Percentiles rank a stretch among this genome's conserved stretches.
These are phyloP conservation scores for Conringia planisiliqua DNA, from an alignment of 345 rosid species.

Conservation along the genomic window DNA sequence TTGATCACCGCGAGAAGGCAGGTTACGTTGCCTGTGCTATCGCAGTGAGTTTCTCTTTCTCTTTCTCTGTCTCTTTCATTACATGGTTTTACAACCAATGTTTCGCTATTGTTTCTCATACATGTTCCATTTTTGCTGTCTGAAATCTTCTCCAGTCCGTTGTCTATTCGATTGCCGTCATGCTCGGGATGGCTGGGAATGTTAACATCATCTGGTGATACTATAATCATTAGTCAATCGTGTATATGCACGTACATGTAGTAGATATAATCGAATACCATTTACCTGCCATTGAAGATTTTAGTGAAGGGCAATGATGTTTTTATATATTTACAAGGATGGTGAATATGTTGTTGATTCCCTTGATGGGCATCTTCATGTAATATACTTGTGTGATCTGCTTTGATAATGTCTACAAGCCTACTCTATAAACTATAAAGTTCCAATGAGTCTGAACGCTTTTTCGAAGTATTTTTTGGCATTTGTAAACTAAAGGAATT, in stretches of 20 bases:
- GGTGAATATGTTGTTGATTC: slow-evolving; percentile 13
- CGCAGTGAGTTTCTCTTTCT: slow-evolving; percentile 49
- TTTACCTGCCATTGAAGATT: not conserved
- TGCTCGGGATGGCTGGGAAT: slow-evolving; percentile 54
- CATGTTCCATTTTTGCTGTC: not conserved
- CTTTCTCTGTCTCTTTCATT: no score
- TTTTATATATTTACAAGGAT: no score
- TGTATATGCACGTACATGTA: not conserved
- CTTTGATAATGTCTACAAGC: not conserved
- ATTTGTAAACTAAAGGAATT: not conserved
- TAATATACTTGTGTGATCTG: not conserved
- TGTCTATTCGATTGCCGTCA: slow-evolving; percentile 55
- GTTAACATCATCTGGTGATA: slow-evolving; percentile 44
- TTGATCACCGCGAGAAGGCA: slow-evolving; percentile 78
- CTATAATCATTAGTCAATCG: no score
- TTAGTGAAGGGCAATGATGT: no score
- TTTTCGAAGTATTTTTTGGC: not conserved
- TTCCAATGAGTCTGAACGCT: not conserved
- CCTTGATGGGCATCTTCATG: slow-evolving; percentile 3
- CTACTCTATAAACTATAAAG: not conserved
- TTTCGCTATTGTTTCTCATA: no score
- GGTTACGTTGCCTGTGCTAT: slow-evolving; percentile 80
- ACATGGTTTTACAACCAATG: no score
- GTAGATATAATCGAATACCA: not conserved
- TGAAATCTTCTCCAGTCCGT: slow-evolving; percentile 48